These are phyloP conservation scores for Cryphonectria naterciae DNA, from an alignment of 2,329 filamentous ascomycete species.

Conservation along the genomic window DNA sequence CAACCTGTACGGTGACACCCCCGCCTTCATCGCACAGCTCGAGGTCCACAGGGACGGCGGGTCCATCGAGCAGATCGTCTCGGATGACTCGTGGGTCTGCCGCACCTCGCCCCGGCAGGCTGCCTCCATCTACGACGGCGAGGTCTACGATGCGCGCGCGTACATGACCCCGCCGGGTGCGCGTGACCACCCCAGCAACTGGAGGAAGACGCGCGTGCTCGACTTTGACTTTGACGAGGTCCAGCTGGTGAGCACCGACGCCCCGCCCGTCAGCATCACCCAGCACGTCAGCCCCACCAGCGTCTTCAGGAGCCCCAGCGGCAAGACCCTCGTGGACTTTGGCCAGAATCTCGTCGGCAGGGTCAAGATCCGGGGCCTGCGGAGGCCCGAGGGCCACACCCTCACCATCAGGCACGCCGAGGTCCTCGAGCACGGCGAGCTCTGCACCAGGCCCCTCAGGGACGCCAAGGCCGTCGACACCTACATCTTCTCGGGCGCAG, in stretches of 20 bases:
- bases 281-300: slow-evolving; percentile 31
- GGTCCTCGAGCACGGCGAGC: slow-evolving; percentile 54
- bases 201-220: slow-evolving; percentile 28
- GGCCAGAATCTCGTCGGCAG: slow-evolving; percentile 62
- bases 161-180: slow-evolving; percentile 27
- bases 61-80: slow-evolving; percentile 32
- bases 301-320: slow-evolving; percentile 33
- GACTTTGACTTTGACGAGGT: slow-evolving; percentile 27
- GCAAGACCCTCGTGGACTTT: slow-evolving; percentile 58
- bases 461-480: slow-evolving; percentile 47
- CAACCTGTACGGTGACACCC: slow-evolving; percentile 39
- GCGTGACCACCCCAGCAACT: background rate
- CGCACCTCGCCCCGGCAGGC: slow-evolving; percentile 29
- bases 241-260: slow-evolving; percentile 38
- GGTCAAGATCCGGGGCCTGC: slow-evolving; percentile 44
- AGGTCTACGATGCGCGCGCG: slow-evolving; percentile 38
- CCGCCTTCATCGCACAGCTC: slow-evolving; percentile 38
- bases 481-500: slow-evolving; percentile 37
- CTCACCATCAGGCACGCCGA: slow-evolving; percentile 58
- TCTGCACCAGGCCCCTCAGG: slow-evolving; percentile 47
- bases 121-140: slow-evolving; percentile 38
- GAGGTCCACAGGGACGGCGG: slow-evolving; percentile 33
- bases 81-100: slow-evolving; percentile 39
- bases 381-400: slow-evolving; percentile 42
- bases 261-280: slow-evolving; percentile 38